Base-by-base conservation (phyloP, 129 eudicot species). In the Arctium minus region DNA sequence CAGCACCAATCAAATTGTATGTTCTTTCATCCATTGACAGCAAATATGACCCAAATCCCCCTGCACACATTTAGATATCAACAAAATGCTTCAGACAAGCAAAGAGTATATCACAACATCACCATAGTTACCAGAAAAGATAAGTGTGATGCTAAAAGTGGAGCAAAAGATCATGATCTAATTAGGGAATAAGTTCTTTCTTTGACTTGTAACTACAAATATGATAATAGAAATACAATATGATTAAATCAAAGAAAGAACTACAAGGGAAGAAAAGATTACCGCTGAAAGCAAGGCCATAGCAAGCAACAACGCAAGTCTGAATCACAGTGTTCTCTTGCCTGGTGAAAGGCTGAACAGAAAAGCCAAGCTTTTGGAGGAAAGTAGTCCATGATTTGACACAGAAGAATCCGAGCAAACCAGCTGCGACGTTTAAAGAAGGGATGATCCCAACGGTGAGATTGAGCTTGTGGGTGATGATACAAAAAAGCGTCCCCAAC, bases 251-350 rank as follows among this genome's bases (percentile, higher is more conserved):
- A 53, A 42, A 53, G 2, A 48, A 11, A 48, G 8, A 40, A 48
- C 60, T 48, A 48, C 17, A 13, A 50, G 37, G 44, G 13, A n/a
- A 50, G 10, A 5, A 3, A 60, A 33, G 5, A 6, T 71, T 92
- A 94, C 98, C 98, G 68, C 96, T 90, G 72, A 92, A 94, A 36
- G 98, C 96, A 78, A 94, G 97, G 84, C 97, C 97, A 87, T 90
- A 94, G 70, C 97, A 92, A 84, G 98, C 98, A 76, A 94, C 97
- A 65, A 94, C 98, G 70, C 97, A 92, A 2, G 98, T 94, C 87
- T 94, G 98, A 71, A 94, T 94, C 18, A 94, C 97, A n/a, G 97
- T 94, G 22, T 94, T 94, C 88, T 94, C 98, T 44, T 94, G 98
- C 12, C 89, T 80, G 4, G 98, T 92, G 67, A 94, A 94, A 1